Percentiles rank a stretch among this genome's conserved stretches.
phyloP scores from a whole-genome alignment of 345 rosid species.

The Pugionium dolabratum region DNA sequence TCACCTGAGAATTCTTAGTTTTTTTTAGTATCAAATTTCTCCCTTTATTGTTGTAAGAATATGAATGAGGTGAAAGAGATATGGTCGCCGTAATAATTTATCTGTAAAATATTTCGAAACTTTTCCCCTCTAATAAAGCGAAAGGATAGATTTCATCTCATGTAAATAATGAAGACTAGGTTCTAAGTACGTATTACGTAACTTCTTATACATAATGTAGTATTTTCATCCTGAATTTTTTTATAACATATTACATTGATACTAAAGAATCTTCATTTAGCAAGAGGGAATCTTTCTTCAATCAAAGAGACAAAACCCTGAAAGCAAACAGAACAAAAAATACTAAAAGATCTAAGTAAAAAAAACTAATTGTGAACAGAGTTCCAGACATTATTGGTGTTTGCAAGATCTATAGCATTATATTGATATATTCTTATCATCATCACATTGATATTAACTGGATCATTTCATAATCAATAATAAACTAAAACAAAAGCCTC shows the following conservation, averaged over 20 bases:
- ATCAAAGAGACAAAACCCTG: slow-evolving; percentile 45
- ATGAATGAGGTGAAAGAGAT: slow-evolving; percentile 20
- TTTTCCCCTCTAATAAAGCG: slow-evolving; percentile 30
- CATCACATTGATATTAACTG: slow-evolving; percentile 34
- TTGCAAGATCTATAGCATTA: slow-evolving; percentile 48
- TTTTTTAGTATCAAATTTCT: background rate
- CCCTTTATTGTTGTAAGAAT: background rate
- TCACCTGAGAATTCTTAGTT: slow-evolving; percentile 15
- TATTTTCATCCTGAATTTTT: slow-evolving; percentile 1
- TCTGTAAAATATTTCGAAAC: background rate
- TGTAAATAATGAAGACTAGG: slow-evolving; percentile 29
- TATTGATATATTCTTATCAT: slow-evolving; percentile 29
- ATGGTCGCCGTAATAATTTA: slow-evolving; percentile 13
- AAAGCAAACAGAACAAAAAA: slow-evolving; percentile 42
- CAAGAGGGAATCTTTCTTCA: slow-evolving; percentile 59
- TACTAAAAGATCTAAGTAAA: slow-evolving; percentile 34
- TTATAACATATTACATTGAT: slow-evolving; percentile 15
- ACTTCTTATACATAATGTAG: slow-evolving; percentile 15
- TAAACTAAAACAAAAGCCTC: slow-evolving; percentile 13
- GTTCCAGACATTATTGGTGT: slow-evolving; percentile 39
- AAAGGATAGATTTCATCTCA: slow-evolving; percentile 37
- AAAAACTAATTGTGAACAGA: slow-evolving; percentile 34
- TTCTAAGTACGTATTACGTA: slow-evolving; percentile 30
- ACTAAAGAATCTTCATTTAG: slow-evolving; percentile 34
- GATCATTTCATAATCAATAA: slow-evolving; percentile 25